phyloP scores from a whole-genome alignment of 2,329 filamentous ascomycete genomes.

The Magnaporthiopsis rhizophila region DNA sequence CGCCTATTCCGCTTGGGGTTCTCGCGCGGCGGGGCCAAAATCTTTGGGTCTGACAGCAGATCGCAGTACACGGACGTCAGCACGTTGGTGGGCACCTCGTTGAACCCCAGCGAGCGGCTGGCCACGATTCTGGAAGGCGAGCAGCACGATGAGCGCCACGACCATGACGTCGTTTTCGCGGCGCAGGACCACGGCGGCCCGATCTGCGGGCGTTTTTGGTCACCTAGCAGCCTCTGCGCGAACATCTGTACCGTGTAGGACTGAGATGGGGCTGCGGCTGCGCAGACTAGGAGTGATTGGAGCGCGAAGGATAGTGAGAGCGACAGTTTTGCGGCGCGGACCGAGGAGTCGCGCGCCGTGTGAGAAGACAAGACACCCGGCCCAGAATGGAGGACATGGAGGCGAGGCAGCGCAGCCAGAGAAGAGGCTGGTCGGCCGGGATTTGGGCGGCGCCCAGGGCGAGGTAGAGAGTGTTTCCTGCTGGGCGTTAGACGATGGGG shows the following conservation, averaged over 20 bases:
- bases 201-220: constrained; percentile 21
- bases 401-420: constrained; percentile 24
- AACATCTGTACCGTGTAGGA: constrained; percentile 35
- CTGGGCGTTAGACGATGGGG: background rate
- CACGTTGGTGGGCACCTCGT: constrained; percentile 48
- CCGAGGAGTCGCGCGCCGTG: constrained; percentile 16
- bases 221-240: constrained; percentile 16
- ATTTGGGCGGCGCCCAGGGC: constrained; percentile 48
- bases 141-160: constrained; percentile 29
- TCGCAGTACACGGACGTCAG: constrained; percentile 47
- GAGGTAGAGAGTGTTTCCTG: constrained; percentile 55
- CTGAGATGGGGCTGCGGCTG: constrained; percentile 45
- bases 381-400: constrained; percentile 46
- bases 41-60: constrained; percentile 40
- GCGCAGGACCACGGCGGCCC: constrained; percentile 32
- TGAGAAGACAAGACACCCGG: constrained; percentile 42
- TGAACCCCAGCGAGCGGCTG: constrained; percentile 40
- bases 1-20: constrained; percentile 45
- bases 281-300: constrained; percentile 41
- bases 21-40: constrained; percentile 31
- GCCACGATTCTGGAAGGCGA: constrained; percentile 51
- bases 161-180: constrained; percentile 29
- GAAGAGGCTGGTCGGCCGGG: constrained; percentile 39
- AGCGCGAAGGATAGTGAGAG: constrained; percentile 41
- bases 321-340: constrained; percentile 18